These are phyloP conservation scores for Penicillium olsonii DNA, from an alignment of 2,329 filamentous ascomycete species.

Conservation along the genomic window DNA sequence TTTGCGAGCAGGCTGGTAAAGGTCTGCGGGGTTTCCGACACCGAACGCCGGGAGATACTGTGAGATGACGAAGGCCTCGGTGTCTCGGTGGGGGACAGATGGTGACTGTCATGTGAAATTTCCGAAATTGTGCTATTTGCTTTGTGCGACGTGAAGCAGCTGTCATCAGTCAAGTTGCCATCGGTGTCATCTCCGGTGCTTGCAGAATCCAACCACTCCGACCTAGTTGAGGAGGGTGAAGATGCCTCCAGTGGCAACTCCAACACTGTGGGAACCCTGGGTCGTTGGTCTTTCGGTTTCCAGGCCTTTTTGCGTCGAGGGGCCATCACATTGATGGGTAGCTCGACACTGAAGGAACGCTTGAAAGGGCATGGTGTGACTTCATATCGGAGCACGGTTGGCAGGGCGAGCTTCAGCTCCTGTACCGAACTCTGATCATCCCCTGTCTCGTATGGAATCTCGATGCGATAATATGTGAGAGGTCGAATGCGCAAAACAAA, in stretches of 20 bases:
- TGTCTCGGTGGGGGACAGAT: conserved; percentile 9
- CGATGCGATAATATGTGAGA: conserved; percentile 87
- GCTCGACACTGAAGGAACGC: conserved; percentile 70
- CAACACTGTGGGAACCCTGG: conserved; percentile 25
- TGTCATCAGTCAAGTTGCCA: conserved; percentile 35
- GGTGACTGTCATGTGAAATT: conserved; percentile 22
- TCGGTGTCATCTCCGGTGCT: conserved; percentile 38
- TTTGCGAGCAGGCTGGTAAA: conserved; percentile 42
- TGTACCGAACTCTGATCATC: conserved; percentile 66
- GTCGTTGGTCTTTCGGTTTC: conserved; percentile 60
- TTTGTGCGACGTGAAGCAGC: conserved; percentile 25
- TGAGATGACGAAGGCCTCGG: conserved; percentile 12
- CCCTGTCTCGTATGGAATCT: conserved; percentile 67
- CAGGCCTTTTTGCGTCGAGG: conserved; percentile 69
- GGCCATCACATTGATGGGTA: conserved; percentile 68
- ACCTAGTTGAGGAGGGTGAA: conserved; percentile 15
- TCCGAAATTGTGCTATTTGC: conserved; percentile 28
- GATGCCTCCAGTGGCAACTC: conserved; percentile 5
- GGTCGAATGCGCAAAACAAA: conserved; percentile 85
- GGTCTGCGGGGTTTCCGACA: conserved; percentile 33
- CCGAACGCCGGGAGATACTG: conserved; percentile 21
- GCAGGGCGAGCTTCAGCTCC: conserved; percentile 68
- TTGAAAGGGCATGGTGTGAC: conserved; percentile 85
- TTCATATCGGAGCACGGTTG: conserved; percentile 78
- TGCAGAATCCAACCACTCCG: conserved; percentile 22